Conservation (phyloP, 2,329 filamentous ascomycete species). For the Nemania serpens region DNA sequence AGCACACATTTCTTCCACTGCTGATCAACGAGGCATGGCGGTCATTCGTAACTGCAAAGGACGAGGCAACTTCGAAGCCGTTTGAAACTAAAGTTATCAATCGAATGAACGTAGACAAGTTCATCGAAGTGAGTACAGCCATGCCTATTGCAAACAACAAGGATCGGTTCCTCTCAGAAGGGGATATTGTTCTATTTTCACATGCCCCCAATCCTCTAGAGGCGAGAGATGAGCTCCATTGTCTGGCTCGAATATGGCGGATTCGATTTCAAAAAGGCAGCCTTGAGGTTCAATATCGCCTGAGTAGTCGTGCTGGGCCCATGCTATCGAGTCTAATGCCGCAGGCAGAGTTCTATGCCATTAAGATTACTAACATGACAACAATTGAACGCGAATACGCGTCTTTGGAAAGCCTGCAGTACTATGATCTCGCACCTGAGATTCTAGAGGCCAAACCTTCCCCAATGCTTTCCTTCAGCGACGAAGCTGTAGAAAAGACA, state of each 20-base stretch:
- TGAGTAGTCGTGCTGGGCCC: conserved; percentile 69
- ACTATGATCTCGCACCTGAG: conserved; percentile 94
- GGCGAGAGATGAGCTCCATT: conserved; percentile 71
- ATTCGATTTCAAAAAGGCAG: conserved; percentile 80
- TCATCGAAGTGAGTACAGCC: conserved; percentile 86
- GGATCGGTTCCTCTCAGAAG: conserved; percentile 76
- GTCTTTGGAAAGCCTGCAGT: conserved; percentile 85
- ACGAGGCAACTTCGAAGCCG: conserved; percentile 78
- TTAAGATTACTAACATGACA: conserved; percentile 90
- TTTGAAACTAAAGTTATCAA: conserved; percentile 89
- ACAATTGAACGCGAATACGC: conserved; percentile 96
- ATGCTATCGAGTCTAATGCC: conserved; percentile 68
- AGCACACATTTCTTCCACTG: conserved; percentile 86
- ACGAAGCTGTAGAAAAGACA: conserved; percentile 70
- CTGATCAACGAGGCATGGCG: conserved; percentile 95
- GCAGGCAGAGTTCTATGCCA: conserved; percentile 70
- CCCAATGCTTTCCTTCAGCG: conserved; percentile 79
- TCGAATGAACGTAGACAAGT: conserved; percentile 88
- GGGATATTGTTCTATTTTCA: conserved; percentile 88
- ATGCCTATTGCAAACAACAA: conserved; percentile 73
- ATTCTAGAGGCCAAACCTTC: conserved; percentile 89
- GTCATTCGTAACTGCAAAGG: conserved; percentile 85
- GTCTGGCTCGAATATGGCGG: conserved; percentile 81
- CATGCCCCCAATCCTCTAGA: conserved; percentile 71
- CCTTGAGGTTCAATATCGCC: conserved; percentile 83